Evolutionary conservation across 1,284 basidiomycete genomes (phyloP).

Genomic region (Cryptococcus floricola): DNA sequence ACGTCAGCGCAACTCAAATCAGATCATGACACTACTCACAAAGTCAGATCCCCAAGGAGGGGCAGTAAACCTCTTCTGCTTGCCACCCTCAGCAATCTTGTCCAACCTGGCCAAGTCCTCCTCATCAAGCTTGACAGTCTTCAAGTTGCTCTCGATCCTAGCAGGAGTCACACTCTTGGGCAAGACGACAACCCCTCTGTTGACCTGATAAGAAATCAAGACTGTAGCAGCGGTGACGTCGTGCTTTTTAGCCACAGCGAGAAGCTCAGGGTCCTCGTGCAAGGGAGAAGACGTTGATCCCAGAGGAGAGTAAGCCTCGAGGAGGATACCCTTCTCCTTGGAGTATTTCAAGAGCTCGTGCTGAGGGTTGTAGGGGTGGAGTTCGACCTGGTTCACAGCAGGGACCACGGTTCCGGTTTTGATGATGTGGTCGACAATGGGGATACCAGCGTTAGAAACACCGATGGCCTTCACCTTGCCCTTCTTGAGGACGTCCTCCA

Average conservation of each 20-base stretch:
- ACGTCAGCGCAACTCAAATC: too few relatives aligned
- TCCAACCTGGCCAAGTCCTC: slow-evolving; percentile 64
- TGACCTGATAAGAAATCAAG: slow-evolving; percentile 40
- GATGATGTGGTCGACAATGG: slow-evolving; percentile 54
- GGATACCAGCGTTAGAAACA: slow-evolving; percentile 38
- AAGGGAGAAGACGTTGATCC: slow-evolving; percentile 59
- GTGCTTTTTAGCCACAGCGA: slow-evolving; percentile 62
- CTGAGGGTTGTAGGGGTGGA: slow-evolving; percentile 67
- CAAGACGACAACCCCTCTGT: slow-evolving; percentile 59
- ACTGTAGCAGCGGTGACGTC: slow-evolving; percentile 58
- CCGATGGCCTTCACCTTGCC: slow-evolving; percentile 81
- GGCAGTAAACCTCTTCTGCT: slow-evolving; percentile 54
- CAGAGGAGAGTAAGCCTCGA: slow-evolving; percentile 79
- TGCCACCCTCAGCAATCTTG: slow-evolving; percentile 63
- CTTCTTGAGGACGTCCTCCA: slow-evolving; percentile 64
- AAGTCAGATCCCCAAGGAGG: slow-evolving; percentile 46
- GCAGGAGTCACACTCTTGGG: slow-evolving; percentile 71
- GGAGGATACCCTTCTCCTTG: slow-evolving; percentile 63
- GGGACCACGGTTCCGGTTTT: slow-evolving; percentile 61
- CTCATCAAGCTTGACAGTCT: slow-evolving; percentile 52
- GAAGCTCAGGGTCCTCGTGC: slow-evolving; percentile 58
- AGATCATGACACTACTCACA: slow-evolving; percentile 8
- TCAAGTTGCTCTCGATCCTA: slow-evolving; percentile 52
- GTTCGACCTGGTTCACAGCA: slow-evolving; percentile 64
- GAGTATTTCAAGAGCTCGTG: slow-evolving; percentile 66